These are phyloP conservation scores for Boletus vinaceobasis DNA, from an alignment of 768 basidiomycete species.

Conservation along the genomic window DNA sequence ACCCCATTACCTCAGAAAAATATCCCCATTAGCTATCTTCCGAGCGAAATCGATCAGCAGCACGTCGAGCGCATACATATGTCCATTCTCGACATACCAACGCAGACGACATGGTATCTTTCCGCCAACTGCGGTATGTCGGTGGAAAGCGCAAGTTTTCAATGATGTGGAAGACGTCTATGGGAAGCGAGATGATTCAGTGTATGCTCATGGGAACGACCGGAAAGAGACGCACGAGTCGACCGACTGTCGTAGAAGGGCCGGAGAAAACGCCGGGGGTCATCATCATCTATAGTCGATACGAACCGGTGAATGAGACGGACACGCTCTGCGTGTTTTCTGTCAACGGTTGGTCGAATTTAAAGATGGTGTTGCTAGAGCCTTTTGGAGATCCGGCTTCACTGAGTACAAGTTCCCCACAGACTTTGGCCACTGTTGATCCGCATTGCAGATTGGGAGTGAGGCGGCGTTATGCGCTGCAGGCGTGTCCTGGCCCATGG, in stretches of 20 bases:
- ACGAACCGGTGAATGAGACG: conserved; percentile 2
- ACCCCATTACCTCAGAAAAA: conserved; percentile 6
- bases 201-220: background rate
- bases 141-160: background rate
- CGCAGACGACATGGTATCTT: too few relatives aligned
- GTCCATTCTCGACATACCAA: too few relatives aligned
- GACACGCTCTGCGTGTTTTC: conserved; percentile 14
- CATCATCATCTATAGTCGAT: background rate
- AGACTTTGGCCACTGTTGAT: background rate
- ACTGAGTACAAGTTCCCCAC: conserved; percentile 1
- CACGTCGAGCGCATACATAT: conserved; percentile 7
- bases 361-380: background rate
- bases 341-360: conserved; percentile 4
- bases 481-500: background rate
- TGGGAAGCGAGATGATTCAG: conserved; percentile 1
- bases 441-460: background rate
- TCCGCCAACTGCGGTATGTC: background rate
- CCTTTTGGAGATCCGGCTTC: background rate
- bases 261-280: background rate
- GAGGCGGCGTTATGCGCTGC: background rate
- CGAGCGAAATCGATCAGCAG: conserved; percentile 7
- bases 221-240: conserved; percentile 1
- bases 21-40: background rate
- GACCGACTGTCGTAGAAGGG: background rate
- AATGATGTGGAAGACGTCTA: conserved; percentile 6